Evolutionary conservation across 306 rosid species (phyloP), one percentile per base, ranked within the genome.

Genomic region (Herpetospermum pedunculosum): DNA sequence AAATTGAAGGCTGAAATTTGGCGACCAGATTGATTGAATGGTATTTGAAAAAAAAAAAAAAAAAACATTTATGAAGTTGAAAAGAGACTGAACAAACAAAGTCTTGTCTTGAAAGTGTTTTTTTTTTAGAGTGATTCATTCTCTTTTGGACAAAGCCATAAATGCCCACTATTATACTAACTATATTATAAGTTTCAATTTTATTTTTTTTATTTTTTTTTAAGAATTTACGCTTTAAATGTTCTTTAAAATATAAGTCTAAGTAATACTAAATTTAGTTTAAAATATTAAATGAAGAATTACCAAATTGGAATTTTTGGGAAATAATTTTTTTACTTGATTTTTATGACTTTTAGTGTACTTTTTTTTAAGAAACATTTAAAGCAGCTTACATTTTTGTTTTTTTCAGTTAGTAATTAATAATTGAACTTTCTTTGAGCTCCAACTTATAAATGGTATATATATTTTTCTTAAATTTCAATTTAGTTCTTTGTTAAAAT

Each of bases 1-100:
- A 69, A 23, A 43, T 44, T 69, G 73, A 26, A 43, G 32, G 73
- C 72, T 67, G 72, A 67, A 68, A 68, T 41, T 70, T 70, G 74
- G 74, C 16, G 74, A 70, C 74, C 6, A 28, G 57, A 44, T 70
- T 70, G 74, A 70, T 43, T 70, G 74, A 44, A 70, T 16, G 6
- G 38, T 25, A 23, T 40, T 65, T 21, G 18, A 2, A 11, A 43
- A 23, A 70, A 68, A 25, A 44, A 5, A n/a, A 49, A 13, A 50
- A 60, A 34, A 60, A 32, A 2, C 41, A 70, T 46, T 44, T 70
- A 70, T 44, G 74, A 70, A 44, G 8, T 23, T 46, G 74, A 46
- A 46, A 70, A 30, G 40, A 70, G 52, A 70, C 57, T 46, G 21
- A 44, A 70, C 74, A 46, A 70, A 44, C 57, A 70, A 70, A 70